Evolutionary conservation across 1,284 basidiomycete genomes (phyloP).

Genomic region (Phellopilus nigrolimitatus): DNA sequence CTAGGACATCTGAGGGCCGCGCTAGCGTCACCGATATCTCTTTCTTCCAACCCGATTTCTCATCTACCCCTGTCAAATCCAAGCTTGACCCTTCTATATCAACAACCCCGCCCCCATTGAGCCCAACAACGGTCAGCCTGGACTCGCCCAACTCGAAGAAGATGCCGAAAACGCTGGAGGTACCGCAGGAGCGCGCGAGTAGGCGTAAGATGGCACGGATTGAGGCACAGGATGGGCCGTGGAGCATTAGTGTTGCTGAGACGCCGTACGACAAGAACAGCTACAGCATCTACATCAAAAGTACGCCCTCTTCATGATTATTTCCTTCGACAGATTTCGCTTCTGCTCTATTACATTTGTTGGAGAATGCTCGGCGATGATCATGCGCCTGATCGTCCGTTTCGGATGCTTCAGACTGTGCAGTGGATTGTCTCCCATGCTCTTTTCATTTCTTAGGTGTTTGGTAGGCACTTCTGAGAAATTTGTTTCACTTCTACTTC

Average conservation of each 20-base stretch:
- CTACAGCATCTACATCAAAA: constrained; percentile 59
- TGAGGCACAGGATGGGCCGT: constrained; percentile 62
- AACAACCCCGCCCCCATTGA: constrained; percentile 35
- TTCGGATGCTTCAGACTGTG: too few species aligned
- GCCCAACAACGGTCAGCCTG: constrained; percentile 21
- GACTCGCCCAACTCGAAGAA: constrained; percentile 29
- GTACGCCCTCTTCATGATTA: constrained; percentile 31
- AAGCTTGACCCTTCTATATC: constrained; percentile 25
- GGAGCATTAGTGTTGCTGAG: constrained; percentile 73
- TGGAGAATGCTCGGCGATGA: constrained; percentile 10
- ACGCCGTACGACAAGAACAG: constrained; percentile 53
- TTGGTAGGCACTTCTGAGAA: too few species aligned
- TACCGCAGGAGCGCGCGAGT: constrained; percentile 27
- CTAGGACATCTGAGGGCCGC: constrained; percentile 25
- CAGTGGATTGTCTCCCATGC: too few species aligned
- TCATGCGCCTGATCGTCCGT: not conserved
- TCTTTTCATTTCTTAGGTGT: too few species aligned
- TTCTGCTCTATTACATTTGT: constrained; percentile 24
- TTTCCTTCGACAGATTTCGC: not conserved
- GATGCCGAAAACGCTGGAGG: constrained; percentile 14
- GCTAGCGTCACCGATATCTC: constrained; percentile 34
- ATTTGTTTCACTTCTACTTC: too few species aligned
- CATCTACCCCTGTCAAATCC: constrained; percentile 22
- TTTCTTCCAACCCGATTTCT: constrained; percentile 30
- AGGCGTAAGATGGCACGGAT: constrained; percentile 42